Conservation (phyloP, 1,284 basidiomycete genomes). For the Tetrapyrgos nigripes region DNA sequence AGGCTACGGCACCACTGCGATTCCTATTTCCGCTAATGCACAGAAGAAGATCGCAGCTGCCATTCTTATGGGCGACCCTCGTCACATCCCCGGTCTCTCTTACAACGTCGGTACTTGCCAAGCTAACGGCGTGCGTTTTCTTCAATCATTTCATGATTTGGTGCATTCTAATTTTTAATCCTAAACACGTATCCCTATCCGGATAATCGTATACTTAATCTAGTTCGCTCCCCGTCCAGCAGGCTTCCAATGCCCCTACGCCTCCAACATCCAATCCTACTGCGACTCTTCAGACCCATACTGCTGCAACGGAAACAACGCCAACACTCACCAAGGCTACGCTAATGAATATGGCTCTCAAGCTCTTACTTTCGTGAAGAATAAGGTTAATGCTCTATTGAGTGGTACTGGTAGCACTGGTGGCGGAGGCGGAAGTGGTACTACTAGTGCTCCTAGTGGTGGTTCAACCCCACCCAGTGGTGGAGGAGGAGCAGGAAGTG, state of each 20-base stretch:
- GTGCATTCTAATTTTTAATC: not conserved
- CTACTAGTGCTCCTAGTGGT: no score
- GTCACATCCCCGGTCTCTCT: conserved; percentile 32
- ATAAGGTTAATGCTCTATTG: conserved; percentile 19
- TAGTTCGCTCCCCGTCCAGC: conserved; percentile 37
- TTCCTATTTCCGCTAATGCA: conserved; percentile 32
- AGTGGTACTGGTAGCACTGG: conserved; percentile 11
- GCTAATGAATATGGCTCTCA: conserved; percentile 33
- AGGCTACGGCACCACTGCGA: conserved; percentile 31
- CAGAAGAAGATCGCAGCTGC: conserved; percentile 35
- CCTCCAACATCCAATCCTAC: conserved; percentile 28
- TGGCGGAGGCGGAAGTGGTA: not conserved
- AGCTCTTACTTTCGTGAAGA: conserved; percentile 31
- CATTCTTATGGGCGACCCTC: conserved; percentile 40
- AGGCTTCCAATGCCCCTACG: conserved; percentile 37
- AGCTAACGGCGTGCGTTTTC: conserved; percentile 31
- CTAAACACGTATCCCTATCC: not conserved
- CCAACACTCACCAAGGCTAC: conserved; percentile 35
- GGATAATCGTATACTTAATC: no score
- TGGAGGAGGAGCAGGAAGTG: no score
- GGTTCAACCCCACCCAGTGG: no score
- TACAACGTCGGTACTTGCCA: conserved; percentile 38
- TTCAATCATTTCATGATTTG: not conserved
- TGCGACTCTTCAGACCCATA: conserved; percentile 37
- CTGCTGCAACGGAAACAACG: conserved; percentile 37